These are phyloP conservation scores for Auriscalpium orientale DNA, from an alignment of 768 basidiomycete genomes.

Conservation along the genomic window DNA sequence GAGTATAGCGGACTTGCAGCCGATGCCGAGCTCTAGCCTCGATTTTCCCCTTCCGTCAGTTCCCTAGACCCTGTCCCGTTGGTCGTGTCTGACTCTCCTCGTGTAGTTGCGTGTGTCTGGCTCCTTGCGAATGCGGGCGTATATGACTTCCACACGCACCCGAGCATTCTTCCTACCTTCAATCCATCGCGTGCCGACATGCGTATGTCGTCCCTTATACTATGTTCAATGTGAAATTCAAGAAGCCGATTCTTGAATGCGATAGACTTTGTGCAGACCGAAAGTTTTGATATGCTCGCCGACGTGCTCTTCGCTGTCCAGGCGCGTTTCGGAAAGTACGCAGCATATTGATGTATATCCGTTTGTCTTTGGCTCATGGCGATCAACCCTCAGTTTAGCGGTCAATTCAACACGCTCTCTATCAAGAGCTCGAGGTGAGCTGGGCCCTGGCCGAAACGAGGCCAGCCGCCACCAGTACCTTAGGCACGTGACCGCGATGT, in stretches of 20 bases:
- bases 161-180: conserved; percentile 56
- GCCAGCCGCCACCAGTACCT: too few relatives aligned
- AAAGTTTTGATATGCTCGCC: conserved; percentile 49
- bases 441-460: too few relatives aligned
- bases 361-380: too few relatives aligned
- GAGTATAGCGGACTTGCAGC: too few relatives aligned
- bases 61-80: too few relatives aligned
- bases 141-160: conserved; percentile 44
- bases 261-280: conserved; percentile 57
- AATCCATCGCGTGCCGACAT: conserved; percentile 61
- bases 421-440: conserved; percentile 60
- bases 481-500: too few relatives aligned
- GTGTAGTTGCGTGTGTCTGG: conserved; percentile 40
- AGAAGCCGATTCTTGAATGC: background rate
- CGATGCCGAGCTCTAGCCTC: background rate
- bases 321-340: conserved; percentile 60
- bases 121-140: conserved; percentile 47
- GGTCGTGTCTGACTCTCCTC: too few relatives aligned
- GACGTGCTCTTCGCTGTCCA: conserved; percentile 61
- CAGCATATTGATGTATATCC: too few relatives aligned
- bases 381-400: conserved; percentile 51
- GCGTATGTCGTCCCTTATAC: conserved; percentile 30
- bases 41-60: conserved; percentile 2
- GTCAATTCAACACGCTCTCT: conserved; percentile 56
- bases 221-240: background rate